These are phyloP conservation scores for Didymellaceae sp. DNA, from an alignment of 2,329 filamentous ascomycete genomes.

Conservation along the genomic window DNA sequence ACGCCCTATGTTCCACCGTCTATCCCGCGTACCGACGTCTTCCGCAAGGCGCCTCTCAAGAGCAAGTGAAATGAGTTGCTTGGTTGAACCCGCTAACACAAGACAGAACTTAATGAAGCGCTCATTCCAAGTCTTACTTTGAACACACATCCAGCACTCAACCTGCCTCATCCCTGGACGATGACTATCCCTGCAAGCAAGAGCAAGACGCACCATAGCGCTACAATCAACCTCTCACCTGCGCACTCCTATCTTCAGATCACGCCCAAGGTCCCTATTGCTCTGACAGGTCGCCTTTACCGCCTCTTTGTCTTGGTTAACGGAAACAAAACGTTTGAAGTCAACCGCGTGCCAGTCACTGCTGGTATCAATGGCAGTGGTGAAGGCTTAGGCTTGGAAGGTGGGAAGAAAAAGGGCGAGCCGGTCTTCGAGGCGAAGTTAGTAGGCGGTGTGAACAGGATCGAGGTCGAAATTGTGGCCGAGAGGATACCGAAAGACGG, in stretches of 20 bases:
- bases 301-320: slow-evolving; percentile 78
- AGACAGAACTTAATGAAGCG: slow-evolving; percentile 58
- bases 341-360: slow-evolving; percentile 60
- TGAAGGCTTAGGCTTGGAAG: slow-evolving; percentile 33
- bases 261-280: slow-evolving; percentile 67
- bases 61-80: no score
- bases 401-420: slow-evolving; percentile 58
- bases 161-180: slow-evolving; percentile 66
- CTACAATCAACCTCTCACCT: slow-evolving; percentile 72
- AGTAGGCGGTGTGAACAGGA: slow-evolving; percentile 73
- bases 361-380: slow-evolving; percentile 41
- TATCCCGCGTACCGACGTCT: slow-evolving; percentile 39
- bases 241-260: slow-evolving; percentile 76
- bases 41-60: slow-evolving; percentile 50
- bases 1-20: slow-evolving; percentile 40
- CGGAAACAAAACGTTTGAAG: slow-evolving; percentile 65
- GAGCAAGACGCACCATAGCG: slow-evolving; percentile 71
- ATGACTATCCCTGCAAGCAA: slow-evolving; percentile 70
- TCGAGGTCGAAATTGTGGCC: slow-evolving; percentile 80
- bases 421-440: slow-evolving; percentile 79
- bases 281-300: slow-evolving; percentile 72
- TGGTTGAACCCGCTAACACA: slow-evolving; percentile 33
- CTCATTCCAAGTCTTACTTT: slow-evolving; percentile 72
- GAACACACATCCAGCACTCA: slow-evolving; percentile 71
- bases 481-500: slow-evolving; percentile 56